Percentiles rank a stretch among this genome's conserved stretches.
Evolutionary conservation across 2,329 filamentous ascomycete genomes (phyloP).

Genomic region (Trichoderma lentiforme): DNA sequence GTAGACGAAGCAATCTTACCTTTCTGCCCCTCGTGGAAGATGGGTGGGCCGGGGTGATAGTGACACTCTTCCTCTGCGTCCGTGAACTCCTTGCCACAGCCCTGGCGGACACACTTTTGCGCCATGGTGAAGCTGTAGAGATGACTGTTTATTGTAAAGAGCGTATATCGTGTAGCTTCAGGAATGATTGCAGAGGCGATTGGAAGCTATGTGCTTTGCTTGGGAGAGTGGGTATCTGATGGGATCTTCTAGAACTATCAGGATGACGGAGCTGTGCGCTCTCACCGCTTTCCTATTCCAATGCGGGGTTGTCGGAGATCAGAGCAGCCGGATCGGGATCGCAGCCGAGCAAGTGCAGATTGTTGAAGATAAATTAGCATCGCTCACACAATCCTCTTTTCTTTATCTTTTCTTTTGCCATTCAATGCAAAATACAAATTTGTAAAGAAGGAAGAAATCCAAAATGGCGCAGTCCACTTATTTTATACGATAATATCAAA

Average conservation of each 20-base stretch:
- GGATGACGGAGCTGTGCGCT: conserved; percentile 27
- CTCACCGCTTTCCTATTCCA: conserved; percentile 37
- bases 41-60: conserved; percentile 89
- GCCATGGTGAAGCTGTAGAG: conserved; percentile 48
- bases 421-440: not conserved
- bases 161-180: not conserved
- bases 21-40: conserved; percentile 98
- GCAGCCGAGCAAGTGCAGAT: not conserved
- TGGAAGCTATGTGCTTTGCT: not conserved
- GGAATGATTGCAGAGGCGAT: not conserved
- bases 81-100: conserved; percentile 84
- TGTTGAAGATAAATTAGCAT: not conserved
- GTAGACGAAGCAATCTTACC: conserved; percentile 50
- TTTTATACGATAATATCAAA: not conserved
- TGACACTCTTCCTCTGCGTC: conserved; percentile 79
- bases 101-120: conserved; percentile 92
- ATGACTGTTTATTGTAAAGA: not conserved
- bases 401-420: not conserved
- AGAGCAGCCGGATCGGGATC: not conserved
- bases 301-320: conserved; percentile 28
- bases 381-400: not conserved
- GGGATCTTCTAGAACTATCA: conserved; percentile 38
- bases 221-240: conserved; percentile 34
- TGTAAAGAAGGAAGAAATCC: accelerated
- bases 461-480: not conserved